phyloP scores from a whole-genome alignment of 2,329 filamentous ascomycete species.

The Orbilia blumenaviensis region DNA sequence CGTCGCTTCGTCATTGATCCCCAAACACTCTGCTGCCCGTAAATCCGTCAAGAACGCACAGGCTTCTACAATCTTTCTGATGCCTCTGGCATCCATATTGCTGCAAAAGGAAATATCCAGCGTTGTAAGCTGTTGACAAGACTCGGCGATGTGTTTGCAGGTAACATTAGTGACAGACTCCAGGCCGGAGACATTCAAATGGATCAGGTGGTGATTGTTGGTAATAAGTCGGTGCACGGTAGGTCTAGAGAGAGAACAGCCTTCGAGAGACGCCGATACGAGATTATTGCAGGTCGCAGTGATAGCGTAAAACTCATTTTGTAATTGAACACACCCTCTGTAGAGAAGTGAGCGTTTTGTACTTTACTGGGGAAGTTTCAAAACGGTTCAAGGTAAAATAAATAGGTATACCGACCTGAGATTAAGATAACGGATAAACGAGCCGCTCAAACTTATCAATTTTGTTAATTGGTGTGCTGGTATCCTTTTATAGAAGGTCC shows the following conservation, averaged over 20 bases:
- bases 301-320: conserved; percentile 82
- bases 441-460: conserved; percentile 84
- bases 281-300: conserved; percentile 87
- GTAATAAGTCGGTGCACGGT: conserved; percentile 79
- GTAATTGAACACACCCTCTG: conserved; percentile 82
- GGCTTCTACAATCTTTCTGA: conserved; percentile 75
- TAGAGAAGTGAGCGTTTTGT: neutral
- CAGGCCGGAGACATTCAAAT: conserved; percentile 86
- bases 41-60: conserved; percentile 81
- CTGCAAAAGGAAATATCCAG: conserved; percentile 95
- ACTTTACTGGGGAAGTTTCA: neutral
- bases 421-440: conserved; percentile 90
- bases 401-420: conserved; percentile 67
- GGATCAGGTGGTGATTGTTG: conserved; percentile 78
- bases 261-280: conserved; percentile 86
- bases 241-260: conserved; percentile 79
- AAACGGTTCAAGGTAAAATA: neutral
- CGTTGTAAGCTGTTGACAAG: conserved; percentile 81
- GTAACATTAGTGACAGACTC: conserved; percentile 81
- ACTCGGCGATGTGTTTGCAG: conserved; percentile 83
- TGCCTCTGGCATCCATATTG: conserved; percentile 79
- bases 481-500: conserved; percentile 87
- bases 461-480: conserved; percentile 82
- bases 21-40: conserved; percentile 80
- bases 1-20: conserved; percentile 78